Evolutionary conservation across 129 eudicot genomes (phyloP).

Genomic region (Helianthus tuberosus): DNA sequence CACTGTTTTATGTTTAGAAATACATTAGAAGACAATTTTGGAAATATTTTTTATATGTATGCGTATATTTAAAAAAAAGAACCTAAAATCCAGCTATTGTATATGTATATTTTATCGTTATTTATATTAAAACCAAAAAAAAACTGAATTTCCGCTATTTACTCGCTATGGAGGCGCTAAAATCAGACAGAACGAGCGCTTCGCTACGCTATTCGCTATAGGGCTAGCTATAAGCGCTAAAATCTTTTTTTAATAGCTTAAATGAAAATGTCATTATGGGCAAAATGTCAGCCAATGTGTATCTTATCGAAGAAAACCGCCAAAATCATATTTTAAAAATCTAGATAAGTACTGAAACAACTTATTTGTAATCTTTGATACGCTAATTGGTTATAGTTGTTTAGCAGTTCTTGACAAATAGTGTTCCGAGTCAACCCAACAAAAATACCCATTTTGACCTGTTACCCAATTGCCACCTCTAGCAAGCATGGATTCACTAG

Average conservation of each 20-base stretch:
- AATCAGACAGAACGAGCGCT: too few relatives aligned
- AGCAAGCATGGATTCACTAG: neutral
- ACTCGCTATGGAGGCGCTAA: too few relatives aligned
- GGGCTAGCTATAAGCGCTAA: too few relatives aligned
- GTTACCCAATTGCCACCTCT: neutral
- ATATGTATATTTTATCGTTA: too few relatives aligned
- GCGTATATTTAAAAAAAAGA: too few relatives aligned
- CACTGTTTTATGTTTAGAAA: too few relatives aligned
- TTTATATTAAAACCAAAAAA: too few relatives aligned
- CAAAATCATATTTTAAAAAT: neutral
- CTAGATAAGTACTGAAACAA: neutral
- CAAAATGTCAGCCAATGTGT: neutral
- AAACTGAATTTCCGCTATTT: too few relatives aligned
- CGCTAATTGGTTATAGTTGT: neutral
- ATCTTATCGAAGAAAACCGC: neutral
- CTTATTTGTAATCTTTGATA: neutral
- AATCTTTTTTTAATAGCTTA: neutral
- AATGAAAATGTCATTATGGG: neutral
- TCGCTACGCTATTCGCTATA: too few relatives aligned
- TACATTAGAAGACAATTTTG: too few relatives aligned
- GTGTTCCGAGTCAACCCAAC: constrained; percentile 18
- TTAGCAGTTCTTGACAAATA: neutral
- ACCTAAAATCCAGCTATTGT: too few relatives aligned
- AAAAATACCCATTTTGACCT: neutral
- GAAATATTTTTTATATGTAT: too few relatives aligned